phyloP scores from a whole-genome alignment of 164 flowering plant genomes.

The Magnolia kwangsiensis region DNA sequence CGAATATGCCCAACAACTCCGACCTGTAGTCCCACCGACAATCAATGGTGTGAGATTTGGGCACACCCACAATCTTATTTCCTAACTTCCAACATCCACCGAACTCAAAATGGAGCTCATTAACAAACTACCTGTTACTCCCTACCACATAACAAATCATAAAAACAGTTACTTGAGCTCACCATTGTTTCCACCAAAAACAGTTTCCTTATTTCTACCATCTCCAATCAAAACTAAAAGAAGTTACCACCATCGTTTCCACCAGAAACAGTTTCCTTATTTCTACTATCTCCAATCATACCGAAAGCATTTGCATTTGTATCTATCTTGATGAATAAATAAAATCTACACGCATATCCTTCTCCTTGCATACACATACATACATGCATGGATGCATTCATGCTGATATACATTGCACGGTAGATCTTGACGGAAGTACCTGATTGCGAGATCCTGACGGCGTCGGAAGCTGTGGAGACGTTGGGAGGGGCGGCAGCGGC shows the following conservation, averaged over 20 bases:
- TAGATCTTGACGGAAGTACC: constrained; percentile 20
- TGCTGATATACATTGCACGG: background rate
- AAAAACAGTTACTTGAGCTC: too few relatives aligned
- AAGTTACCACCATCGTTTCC: background rate
- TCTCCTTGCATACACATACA: background rate
- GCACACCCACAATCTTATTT: too few relatives aligned
- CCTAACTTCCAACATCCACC: too few relatives aligned
- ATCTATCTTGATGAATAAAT: background rate
- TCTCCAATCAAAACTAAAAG: background rate
- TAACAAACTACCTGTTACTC: too few relatives aligned
- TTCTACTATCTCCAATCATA: background rate
- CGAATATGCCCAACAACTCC: too few relatives aligned
- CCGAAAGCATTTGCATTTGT: background rate
- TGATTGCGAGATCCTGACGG: constrained; percentile 28
- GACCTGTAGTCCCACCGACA: too few relatives aligned
- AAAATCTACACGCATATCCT: background rate
- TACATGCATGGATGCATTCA: background rate
- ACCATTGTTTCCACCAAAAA: background rate
- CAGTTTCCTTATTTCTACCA: background rate
- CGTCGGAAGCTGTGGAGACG: constrained; percentile 16
- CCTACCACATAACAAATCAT: too few relatives aligned
- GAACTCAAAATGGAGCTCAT: too few relatives aligned
- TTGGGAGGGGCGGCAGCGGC: constrained; percentile 18
- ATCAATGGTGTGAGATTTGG: too few relatives aligned
- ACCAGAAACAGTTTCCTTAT: background rate